Evolutionary conservation across 345 rosid species (phyloP).

Genomic region (Euclidium syriacum): DNA sequence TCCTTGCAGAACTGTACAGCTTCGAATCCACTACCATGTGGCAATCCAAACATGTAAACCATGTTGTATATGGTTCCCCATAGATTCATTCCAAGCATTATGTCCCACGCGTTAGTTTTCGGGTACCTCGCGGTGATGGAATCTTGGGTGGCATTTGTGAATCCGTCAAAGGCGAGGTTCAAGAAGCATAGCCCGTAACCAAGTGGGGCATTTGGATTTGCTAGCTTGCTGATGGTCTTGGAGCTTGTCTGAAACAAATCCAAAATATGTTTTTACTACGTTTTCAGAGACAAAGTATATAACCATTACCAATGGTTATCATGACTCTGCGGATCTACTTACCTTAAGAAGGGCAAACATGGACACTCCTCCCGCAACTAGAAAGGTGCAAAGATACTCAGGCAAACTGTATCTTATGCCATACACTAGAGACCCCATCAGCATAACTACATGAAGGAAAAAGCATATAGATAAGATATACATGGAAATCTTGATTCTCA

Average conservation of each 20-base stretch:
- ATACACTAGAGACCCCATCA: slow-evolving; percentile 91
- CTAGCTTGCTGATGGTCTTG: slow-evolving; percentile 88
- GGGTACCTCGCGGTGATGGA: slow-evolving; percentile 82
- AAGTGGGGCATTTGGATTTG: slow-evolving; percentile 91
- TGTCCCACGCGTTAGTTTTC: slow-evolving; percentile 92
- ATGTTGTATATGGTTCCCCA: slow-evolving; percentile 96
- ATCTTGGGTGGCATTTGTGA: slow-evolving; percentile 98
- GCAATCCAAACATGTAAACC: slow-evolving; percentile 89
- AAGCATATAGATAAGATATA: slow-evolving; percentile 1
- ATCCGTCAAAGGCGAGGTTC: slow-evolving; percentile 95
- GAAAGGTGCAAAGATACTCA: slow-evolving; percentile 83
- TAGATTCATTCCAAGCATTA: slow-evolving; percentile 95
- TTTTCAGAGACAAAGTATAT: background rate
- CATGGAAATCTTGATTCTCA: background rate
- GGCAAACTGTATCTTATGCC: slow-evolving; percentile 80
- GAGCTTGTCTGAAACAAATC: slow-evolving; percentile 72
- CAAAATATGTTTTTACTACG: background rate
- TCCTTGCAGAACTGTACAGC: slow-evolving; percentile 78
- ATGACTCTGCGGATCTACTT: background rate
- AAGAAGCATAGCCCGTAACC: slow-evolving; percentile 91
- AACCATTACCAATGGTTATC: no score
- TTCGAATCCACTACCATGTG: slow-evolving; percentile 69
- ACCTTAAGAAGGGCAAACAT: slow-evolving; percentile 90
- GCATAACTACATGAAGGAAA: slow-evolving; percentile 61
- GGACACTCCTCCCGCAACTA: slow-evolving; percentile 99